A percentile compares a stretch with the other conserved stretches of the same genome.
phyloP scores from a whole-genome alignment of 371 early-diverging fungal species.

The Mortierella sp. region DNA sequence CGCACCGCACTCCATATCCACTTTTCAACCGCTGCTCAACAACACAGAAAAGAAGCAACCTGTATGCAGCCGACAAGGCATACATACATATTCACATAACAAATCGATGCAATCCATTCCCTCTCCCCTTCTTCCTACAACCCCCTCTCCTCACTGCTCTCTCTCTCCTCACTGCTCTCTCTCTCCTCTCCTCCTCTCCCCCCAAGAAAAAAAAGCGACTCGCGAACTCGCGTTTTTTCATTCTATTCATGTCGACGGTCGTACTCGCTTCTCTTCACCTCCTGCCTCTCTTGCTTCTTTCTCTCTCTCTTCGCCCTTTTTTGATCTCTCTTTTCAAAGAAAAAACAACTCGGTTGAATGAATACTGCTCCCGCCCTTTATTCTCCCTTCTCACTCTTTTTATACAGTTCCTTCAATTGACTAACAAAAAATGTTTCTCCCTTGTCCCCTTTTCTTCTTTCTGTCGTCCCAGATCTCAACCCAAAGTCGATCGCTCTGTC shows the following conservation, averaged over 20 bases:
- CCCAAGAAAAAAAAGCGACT: not conserved
- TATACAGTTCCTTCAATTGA: not conserved
- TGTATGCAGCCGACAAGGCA: not conserved
- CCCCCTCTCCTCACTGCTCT: conserved; percentile 1
- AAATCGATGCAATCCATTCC: not conserved
- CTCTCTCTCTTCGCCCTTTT: not conserved
- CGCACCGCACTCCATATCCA: not conserved
- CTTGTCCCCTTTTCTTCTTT: not conserved
- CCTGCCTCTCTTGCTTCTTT: not conserved
- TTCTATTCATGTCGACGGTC: not conserved
- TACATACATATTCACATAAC: not conserved
- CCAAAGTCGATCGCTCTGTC: conserved; percentile 13
- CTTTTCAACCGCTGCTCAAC: not conserved
- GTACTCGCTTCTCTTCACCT: not conserved
- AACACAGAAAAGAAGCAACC: not conserved
- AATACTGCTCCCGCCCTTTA: not conserved
- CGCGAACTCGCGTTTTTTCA: not conserved
- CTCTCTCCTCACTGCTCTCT: not conserved
- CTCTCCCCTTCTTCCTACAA: not conserved
- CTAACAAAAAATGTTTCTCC: not conserved
- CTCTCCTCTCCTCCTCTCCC: not conserved
- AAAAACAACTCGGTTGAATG: not conserved
- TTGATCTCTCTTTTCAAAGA: not conserved
- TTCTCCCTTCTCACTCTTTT: not conserved
- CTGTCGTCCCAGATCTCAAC: not conserved